Conservation (phyloP, 768 basidiomycete genomes). For the Mycena rebaudengoi region DNA sequence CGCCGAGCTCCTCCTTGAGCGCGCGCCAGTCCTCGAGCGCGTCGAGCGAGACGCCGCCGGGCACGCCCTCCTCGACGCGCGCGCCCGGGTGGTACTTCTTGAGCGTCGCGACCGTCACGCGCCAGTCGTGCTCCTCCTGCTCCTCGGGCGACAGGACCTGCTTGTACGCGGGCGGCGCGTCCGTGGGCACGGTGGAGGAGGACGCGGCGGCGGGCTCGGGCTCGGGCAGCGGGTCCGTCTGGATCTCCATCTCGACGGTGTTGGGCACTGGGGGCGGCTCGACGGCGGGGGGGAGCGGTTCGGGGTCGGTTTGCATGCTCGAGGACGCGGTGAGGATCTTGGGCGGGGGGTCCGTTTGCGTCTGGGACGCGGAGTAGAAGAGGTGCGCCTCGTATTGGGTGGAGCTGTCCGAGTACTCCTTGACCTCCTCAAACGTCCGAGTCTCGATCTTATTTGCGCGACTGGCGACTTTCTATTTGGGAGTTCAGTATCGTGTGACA, state of each 20-base stretch:
- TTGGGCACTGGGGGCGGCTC: slow-evolving; percentile 41
- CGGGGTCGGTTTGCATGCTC: slow-evolving; percentile 66
- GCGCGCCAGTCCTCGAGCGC: slow-evolving; percentile 80
- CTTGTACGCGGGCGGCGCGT: slow-evolving; percentile 80
- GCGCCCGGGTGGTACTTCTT: slow-evolving; percentile 78
- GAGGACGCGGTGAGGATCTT: slow-evolving; percentile 55
- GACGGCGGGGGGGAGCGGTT: slow-evolving; percentile 41
- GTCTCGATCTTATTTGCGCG: slow-evolving; percentile 62
- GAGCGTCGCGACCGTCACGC: slow-evolving; percentile 64
- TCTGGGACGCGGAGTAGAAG: slow-evolving; percentile 53
- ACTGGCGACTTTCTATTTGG: slow-evolving; percentile 69
- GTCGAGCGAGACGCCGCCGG: slow-evolving; percentile 72
- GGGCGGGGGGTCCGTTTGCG: slow-evolving; percentile 72
- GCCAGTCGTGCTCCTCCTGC: slow-evolving; percentile 57
- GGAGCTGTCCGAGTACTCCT: slow-evolving; percentile 78
- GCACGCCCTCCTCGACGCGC: slow-evolving; percentile 49
- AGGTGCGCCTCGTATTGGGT: slow-evolving; percentile 73
- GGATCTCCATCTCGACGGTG: slow-evolving; percentile 66
- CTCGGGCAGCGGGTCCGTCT: slow-evolving; percentile 65
- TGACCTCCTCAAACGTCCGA: slow-evolving; percentile 66
- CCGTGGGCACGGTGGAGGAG: slow-evolving; percentile 43
- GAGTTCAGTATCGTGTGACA: slow-evolving; percentile 12
- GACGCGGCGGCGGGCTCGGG: slow-evolving; percentile 52
- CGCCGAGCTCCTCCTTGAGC: slow-evolving; percentile 80
- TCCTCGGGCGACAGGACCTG: slow-evolving; percentile 62